phyloP scores from a whole-genome alignment of 2,329 filamentous ascomycete genomes.

The Penicillium sp. region DNA sequence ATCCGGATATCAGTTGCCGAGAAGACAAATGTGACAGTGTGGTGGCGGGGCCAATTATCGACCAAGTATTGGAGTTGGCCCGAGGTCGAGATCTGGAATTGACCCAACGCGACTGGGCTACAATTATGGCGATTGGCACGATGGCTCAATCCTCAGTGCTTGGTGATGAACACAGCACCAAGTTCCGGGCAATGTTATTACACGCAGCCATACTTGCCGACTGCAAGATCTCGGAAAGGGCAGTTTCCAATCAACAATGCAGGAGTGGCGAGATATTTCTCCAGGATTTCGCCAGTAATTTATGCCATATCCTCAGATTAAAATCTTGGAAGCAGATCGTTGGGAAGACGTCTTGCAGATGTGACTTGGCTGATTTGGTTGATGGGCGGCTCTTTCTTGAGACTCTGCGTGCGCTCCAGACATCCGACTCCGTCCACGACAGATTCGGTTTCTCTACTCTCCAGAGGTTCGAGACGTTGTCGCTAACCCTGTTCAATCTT shows the following conservation, averaged over 20 bases:
- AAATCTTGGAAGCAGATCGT: conserved; percentile 41
- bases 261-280: conserved; percentile 29
- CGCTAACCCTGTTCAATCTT: conserved; percentile 7
- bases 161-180: conserved; percentile 1
- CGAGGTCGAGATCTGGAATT: conserved; percentile 3
- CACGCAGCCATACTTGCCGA: conserved; percentile 28
- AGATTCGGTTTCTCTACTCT: conserved; percentile 18
- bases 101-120: conserved; percentile 28
- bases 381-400: conserved; percentile 57
- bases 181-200: conserved; percentile 24
- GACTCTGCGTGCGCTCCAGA: conserved; percentile 16
- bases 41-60: background rate
- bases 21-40: no score
- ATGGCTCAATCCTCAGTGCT: conserved; percentile 18
- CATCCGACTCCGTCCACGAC: background rate
- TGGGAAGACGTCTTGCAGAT: conserved; percentile 28
- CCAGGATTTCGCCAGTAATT: conserved; percentile 43
- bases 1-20: no score
- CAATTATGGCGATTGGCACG: conserved; percentile 23
- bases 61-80: background rate
- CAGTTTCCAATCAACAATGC: background rate
- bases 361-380: conserved; percentile 60
- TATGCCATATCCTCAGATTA: conserved; percentile 43
- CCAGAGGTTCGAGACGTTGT: conserved; percentile 21
- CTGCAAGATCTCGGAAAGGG: conserved; percentile 27